Base-by-base conservation (phyloP, 2,329 filamentous ascomycete species). In the Neopestalotiopsis clavispora region DNA sequence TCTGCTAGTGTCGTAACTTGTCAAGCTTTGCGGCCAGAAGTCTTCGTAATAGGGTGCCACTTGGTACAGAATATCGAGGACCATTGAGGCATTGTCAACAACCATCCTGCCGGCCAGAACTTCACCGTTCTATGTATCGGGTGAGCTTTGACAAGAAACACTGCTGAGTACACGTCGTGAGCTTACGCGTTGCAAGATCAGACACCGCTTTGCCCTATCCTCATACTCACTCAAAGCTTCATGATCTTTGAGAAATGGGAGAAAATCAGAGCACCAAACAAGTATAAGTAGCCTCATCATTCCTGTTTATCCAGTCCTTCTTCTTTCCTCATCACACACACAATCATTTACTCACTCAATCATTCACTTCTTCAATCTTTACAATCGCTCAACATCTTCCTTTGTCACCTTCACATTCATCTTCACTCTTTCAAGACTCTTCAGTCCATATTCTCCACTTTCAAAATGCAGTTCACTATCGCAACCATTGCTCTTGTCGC, bases 401-500 rank as follows among this genome's bases (percentile, higher is more conserved):
- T 34, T 17, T 23, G 14, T 60, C 57, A 30, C 57, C n/a, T 60
- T 52, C 3, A 10, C 45, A 20, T 20, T 20, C n/a, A 9, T 52
- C n/a, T 9, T 52, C 17, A n/a, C 23, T 60, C 17, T 60, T 32
- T 14, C 17, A 14, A 60, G 23, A 60, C 23, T 32, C 23, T 60
- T 28, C 57, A 32, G 32, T 60, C 17, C n/a, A n/a, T 2, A 17
- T 4, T 60, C 57, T 28, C 57, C 32, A 60, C 9, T 30, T 6
- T 49, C 66, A 68, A 64, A 38, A 68, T 68, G 66, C 66, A 68
- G 23, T 68, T 68, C 66, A 64, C 66, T n/a, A 56, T 42, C 12
- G 52, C 66, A 10, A 68, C 66, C 60, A 64, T 68, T 32, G 66
- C 66, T 14, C 66, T 68, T 38, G 60, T 68, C 28, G 66, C 66